These are phyloP conservation scores for Kalaharituber pfeilii DNA, from an alignment of 2,329 filamentous ascomycete species.

Conservation along the genomic window DNA sequence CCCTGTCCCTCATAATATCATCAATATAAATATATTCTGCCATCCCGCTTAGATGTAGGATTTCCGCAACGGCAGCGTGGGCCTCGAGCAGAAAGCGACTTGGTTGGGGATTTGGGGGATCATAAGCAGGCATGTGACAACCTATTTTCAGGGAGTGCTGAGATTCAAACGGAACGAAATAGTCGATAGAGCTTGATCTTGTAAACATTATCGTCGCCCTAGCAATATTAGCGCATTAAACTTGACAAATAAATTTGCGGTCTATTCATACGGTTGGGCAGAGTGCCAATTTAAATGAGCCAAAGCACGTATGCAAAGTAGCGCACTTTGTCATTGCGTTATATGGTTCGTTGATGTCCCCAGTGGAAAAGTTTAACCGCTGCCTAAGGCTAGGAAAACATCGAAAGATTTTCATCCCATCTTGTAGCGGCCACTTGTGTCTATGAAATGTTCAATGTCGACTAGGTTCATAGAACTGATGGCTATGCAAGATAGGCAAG, in stretches of 20 bases:
- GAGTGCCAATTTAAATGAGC: not conserved
- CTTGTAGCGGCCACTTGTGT: not conserved
- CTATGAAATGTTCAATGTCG: too few relatives aligned
- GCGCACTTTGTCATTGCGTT: not conserved
- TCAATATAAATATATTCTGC: conserved; percentile 1
- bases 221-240: not conserved
- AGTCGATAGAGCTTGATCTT: not conserved
- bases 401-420: conserved; percentile 1
- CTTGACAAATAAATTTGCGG: too few relatives aligned
- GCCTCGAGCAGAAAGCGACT: not conserved
- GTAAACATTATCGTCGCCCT: conserved; percentile 3
- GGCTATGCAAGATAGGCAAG: too few relatives aligned
- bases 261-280: not conserved
- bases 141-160: not conserved
- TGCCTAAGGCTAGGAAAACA: conserved; percentile 3
- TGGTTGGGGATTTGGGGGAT: not conserved
- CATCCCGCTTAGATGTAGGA: too few relatives aligned
- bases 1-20: not conserved
- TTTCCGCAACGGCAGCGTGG: conserved; percentile 3
- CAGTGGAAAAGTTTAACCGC: not conserved
- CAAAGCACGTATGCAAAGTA: not conserved
- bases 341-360: not conserved
- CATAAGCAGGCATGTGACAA: not conserved
- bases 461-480: too few relatives aligned
- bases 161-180: not conserved